Evolutionary conservation across 306 rosid species (phyloP).

Genomic region (Leucaena leucocephala): DNA sequence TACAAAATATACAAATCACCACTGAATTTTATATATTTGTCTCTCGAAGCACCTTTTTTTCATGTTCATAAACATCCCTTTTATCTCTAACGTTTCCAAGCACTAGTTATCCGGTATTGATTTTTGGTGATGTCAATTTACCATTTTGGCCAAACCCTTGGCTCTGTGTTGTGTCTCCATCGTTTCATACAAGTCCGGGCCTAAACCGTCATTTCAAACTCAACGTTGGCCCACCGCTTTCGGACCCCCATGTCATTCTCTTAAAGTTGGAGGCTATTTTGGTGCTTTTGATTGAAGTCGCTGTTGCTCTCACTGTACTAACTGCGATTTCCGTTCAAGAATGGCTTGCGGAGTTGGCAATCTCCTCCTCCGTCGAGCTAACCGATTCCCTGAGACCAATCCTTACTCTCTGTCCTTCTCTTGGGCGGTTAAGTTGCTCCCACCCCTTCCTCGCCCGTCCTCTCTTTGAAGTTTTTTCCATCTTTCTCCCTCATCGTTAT

Average conservation of each 20-base stretch:
- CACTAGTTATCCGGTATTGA: too few species aligned
- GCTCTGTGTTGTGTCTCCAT: conserved; percentile 27
- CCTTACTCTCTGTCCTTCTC: conserved; percentile 37
- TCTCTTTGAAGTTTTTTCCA: background rate
- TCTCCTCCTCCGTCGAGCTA: conserved; percentile 30
- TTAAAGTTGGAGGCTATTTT: conserved; percentile 14
- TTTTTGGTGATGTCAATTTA: background rate
- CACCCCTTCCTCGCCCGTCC: conserved; percentile 20
- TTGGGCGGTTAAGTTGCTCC: conserved; percentile 54
- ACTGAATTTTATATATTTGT: too few species aligned
- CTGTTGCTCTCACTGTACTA: conserved; percentile 2
- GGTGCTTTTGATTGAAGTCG: background rate
- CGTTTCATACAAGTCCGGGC: background rate
- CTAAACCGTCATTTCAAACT: conserved; percentile 19
- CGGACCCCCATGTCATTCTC: conserved; percentile 25
- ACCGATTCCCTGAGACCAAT: conserved; percentile 13
- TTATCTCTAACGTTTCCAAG: conserved; percentile 24
- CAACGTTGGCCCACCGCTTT: conserved; percentile 5
- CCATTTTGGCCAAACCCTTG: conserved; percentile 38
- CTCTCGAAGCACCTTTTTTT: background rate
- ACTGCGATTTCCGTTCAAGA: conserved; percentile 34
- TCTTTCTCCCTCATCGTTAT: conserved; percentile 38
- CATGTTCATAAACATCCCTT: conserved; percentile 40
- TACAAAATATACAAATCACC: too few species aligned
- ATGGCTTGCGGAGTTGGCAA: conserved; percentile 73